Percentiles rank a stretch among this genome's conserved stretches.
phyloP scores from a whole-genome alignment of 1,284 basidiomycete genomes.

The Microbotryomycetes sp. region DNA sequence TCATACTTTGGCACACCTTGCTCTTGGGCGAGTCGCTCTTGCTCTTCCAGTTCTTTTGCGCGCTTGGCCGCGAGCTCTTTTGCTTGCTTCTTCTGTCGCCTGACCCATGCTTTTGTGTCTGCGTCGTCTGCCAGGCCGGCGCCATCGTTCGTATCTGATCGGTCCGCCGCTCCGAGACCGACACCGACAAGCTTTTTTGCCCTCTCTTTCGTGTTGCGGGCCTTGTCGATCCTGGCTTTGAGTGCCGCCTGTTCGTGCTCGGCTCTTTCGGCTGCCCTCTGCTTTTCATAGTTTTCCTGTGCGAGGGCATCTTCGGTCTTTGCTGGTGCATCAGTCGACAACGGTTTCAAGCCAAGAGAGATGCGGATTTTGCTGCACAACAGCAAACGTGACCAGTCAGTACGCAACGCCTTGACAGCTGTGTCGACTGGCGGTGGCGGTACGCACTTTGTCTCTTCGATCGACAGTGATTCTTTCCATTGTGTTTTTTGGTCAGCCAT shows the following conservation, averaged over 20 bases:
- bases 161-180: conserved; percentile 72
- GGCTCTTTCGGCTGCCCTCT: conserved; percentile 60
- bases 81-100: conserved; percentile 75
- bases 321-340: conserved; percentile 58
- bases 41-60: conserved; percentile 66
- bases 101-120: conserved; percentile 66
- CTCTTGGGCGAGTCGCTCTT: conserved; percentile 64
- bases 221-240: conserved; percentile 48
- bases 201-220: conserved; percentile 84
- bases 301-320: conserved; percentile 33
- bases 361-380: conserved; percentile 73
- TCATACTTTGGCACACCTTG: conserved; percentile 48
- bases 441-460: conserved; percentile 82
- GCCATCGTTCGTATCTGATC: conserved; percentile 60
- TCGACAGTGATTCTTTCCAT: conserved; percentile 64
- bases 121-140: conserved; percentile 2
- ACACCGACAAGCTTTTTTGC: conserved; percentile 79
- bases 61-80: conserved; percentile 71
- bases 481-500: neutral
- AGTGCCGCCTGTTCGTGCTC: conserved; percentile 61
- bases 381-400: neutral
- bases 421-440: too few relatives aligned
- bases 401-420: too few relatives aligned
- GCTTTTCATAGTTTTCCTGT: conserved; percentile 71
- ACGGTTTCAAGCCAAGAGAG: conserved; percentile 85